A percentile compares a stretch with the other conserved stretches of the same genome.
Evolutionary conservation across 2,329 filamentous ascomycete species (phyloP).

Genomic region (Plenodomus lindquistii): DNA sequence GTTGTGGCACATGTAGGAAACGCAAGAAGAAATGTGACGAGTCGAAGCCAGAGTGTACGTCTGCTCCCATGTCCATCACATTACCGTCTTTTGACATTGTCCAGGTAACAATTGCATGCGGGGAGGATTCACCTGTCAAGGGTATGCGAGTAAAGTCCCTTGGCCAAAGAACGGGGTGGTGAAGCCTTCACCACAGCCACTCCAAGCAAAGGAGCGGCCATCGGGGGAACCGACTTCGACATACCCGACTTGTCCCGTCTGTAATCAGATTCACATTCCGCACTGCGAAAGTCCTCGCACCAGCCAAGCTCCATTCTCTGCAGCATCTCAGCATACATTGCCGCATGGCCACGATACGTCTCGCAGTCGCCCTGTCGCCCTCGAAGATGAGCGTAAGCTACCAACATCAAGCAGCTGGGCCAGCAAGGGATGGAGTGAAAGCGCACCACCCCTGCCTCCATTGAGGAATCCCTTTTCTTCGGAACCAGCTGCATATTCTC

Average conservation of each 20-base stretch:
- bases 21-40: conserved; percentile 99
- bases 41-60: conserved; percentile 85
- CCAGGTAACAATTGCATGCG: conserved; percentile 77
- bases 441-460: conserved; percentile 17
- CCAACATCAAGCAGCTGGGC: conserved; percentile 24
- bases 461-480: conserved; percentile 23
- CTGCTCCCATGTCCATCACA: conserved; percentile 44
- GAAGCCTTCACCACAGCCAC: conserved; percentile 61
- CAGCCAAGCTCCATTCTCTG: conserved; percentile 4
- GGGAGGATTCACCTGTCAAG: conserved; percentile 87
- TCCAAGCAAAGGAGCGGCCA: conserved; percentile 77
- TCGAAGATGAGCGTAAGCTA: conserved; percentile 46
- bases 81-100: conserved; percentile 1
- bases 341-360: conserved; percentile 44
- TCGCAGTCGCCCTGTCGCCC: conserved; percentile 51
- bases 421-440: conserved; percentile 24
- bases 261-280: conserved; percentile 31
- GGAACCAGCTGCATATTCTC: not conserved
- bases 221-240: conserved; percentile 23
- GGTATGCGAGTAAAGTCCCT: conserved; percentile 78
- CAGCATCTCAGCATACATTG: conserved; percentile 23
- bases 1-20: conserved; percentile 86
- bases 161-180: conserved; percentile 77
- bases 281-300: conserved; percentile 30
- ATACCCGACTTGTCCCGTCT: conserved; percentile 22